phyloP scores from a whole-genome alignment of 2,329 filamentous ascomycete species.

The Botrytis pseudocinerea region DNA sequence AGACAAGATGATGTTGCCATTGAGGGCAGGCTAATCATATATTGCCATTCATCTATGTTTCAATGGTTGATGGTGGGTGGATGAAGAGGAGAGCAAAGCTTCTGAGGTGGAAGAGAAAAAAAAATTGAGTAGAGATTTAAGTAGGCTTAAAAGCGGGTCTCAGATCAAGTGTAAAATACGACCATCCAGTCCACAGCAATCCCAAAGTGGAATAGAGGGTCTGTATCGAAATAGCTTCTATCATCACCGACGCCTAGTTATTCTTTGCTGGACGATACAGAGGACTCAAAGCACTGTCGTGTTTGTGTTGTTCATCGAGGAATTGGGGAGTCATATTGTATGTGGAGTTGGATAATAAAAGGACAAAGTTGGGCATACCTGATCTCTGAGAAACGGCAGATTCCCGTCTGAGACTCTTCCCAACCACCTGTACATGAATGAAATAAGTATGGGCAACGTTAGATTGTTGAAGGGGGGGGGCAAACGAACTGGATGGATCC shows the following conservation, averaged over 20 bases:
- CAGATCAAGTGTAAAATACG: slow-evolving; percentile 65
- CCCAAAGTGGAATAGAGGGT: slow-evolving; percentile 36
- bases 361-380: slow-evolving; percentile 55
- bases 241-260: slow-evolving; percentile 39
- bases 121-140: neutral
- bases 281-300: neutral
- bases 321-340: slow-evolving; percentile 2
- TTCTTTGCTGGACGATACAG: neutral
- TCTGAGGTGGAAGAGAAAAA: neutral
- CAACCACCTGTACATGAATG: slow-evolving; percentile 55
- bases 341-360: neutral
- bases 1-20: neutral
- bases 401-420: slow-evolving; percentile 61
- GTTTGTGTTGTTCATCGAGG: neutral
- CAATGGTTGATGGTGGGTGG: neutral
- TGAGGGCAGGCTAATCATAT: neutral
- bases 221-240: slow-evolving; percentile 38
- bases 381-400: slow-evolving; percentile 70
- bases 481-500: slow-evolving; percentile 59
- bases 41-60: neutral
- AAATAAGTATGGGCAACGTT: slow-evolving; percentile 14
- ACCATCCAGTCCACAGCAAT: slow-evolving; percentile 39
- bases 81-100: neutral
- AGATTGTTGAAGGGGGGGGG: slow-evolving; percentile 24
- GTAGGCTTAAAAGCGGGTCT: slow-evolving; percentile 40